Evolutionary conservation across 2,329 filamentous ascomycete genomes (phyloP).

Genomic region (Nakataea oryzae): DNA sequence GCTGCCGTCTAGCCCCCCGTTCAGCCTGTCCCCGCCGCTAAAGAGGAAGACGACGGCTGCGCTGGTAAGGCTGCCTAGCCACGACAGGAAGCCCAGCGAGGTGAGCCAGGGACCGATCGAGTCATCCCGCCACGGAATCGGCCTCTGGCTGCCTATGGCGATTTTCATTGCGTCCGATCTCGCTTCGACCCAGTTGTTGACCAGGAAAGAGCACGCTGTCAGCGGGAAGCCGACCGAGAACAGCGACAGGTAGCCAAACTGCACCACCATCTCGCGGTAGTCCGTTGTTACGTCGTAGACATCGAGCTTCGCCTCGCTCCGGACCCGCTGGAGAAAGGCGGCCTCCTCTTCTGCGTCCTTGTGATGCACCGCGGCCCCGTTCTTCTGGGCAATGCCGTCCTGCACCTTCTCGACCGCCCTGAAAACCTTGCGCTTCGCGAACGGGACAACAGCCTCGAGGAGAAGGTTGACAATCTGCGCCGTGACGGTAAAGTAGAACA

Average conservation of each 20-base stretch:
- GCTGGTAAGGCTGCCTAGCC: slow-evolving; percentile 83
- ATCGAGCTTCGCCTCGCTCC: slow-evolving; percentile 71
- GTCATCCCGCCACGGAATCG: slow-evolving; percentile 81
- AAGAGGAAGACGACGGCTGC: slow-evolving; percentile 87
- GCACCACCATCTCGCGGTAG: slow-evolving; percentile 58
- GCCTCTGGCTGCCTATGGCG: slow-evolving; percentile 76
- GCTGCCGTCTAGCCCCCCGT: slow-evolving; percentile 54
- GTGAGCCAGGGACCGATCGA: slow-evolving; percentile 91
- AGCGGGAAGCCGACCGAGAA: slow-evolving; percentile 94
- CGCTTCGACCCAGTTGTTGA: slow-evolving; percentile 95
- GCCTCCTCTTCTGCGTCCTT: slow-evolving; percentile 69
- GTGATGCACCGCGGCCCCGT: slow-evolving; percentile 27
- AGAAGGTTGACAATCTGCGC: slow-evolving; percentile 83
- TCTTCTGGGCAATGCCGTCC: slow-evolving; percentile 44
- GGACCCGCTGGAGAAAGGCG: slow-evolving; percentile 69
- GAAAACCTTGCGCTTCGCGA: slow-evolving; percentile 67
- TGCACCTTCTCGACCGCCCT: slow-evolving; percentile 71
- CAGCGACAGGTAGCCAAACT: slow-evolving; percentile 66
- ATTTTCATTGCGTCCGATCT: slow-evolving; percentile 89
- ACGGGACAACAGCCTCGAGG: slow-evolving; percentile 77
- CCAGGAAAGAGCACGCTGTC: slow-evolving; percentile 76
- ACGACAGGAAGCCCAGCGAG: slow-evolving; percentile 78
- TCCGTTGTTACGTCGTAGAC: slow-evolving; percentile 85
- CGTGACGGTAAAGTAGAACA: slow-evolving; percentile 93
- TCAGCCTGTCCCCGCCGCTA: slow-evolving; percentile 38